Conservation (phyloP, 768 basidiomycete genomes). For the Leucosporidium scottii region DNA sequence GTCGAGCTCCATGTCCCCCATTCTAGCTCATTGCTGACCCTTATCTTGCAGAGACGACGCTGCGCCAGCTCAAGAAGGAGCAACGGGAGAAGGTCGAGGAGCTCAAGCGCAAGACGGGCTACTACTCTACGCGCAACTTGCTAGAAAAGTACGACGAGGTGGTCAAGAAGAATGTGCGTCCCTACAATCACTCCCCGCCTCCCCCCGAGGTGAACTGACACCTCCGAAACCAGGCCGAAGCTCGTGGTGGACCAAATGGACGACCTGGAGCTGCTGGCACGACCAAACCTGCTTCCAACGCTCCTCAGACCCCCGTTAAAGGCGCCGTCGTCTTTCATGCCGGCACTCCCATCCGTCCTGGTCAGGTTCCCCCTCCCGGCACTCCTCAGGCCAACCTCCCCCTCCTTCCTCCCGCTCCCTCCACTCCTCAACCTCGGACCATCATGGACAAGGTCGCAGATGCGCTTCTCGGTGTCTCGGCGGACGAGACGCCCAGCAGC, state of each 20-base stretch:
- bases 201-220: background rate
- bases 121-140: constrained; percentile 81
- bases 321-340: constrained; percentile 2
- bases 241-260: background rate
- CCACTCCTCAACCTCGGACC: constrained; percentile 55
- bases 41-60: constrained; percentile 30
- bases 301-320: background rate
- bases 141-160: constrained; percentile 79
- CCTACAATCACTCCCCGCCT: background rate
- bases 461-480: constrained; percentile 63
- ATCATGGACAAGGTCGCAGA: constrained; percentile 88
- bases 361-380: background rate
- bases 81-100: constrained; percentile 84
- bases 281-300: constrained; percentile 1
- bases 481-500: constrained; percentile 46
- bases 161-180: constrained; percentile 33
- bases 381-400: constrained; percentile 1
- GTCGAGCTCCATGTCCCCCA: background rate
- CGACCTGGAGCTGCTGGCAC: background rate
- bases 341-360: constrained; percentile 16
- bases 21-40: background rate
- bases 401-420: constrained; percentile 12
- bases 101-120: constrained; percentile 96
- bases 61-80: constrained; percentile 71
- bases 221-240: background rate